Percentiles rank a stretch among this genome's conserved stretches.
These are phyloP conservation scores for Pythium biforme DNA, from an alignment of 352 stramenopile genomes.

Conservation along the genomic window DNA sequence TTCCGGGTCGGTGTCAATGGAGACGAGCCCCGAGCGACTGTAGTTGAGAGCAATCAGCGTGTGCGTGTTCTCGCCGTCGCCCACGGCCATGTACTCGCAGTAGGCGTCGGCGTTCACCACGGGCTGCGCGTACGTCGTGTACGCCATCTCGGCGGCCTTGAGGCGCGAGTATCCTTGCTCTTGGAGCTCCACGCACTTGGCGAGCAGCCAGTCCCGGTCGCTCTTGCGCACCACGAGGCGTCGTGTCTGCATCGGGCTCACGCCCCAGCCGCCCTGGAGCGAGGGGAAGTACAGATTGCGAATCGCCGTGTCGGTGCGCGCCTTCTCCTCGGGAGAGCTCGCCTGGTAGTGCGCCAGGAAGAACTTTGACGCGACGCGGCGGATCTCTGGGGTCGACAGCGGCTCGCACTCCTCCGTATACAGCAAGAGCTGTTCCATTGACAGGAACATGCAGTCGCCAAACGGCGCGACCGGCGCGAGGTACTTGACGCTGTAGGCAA, in stretches of 20 bases:
- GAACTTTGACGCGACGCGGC: conserved; percentile 71
- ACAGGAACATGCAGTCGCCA: conserved; percentile 86
- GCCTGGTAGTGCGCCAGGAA: conserved; percentile 73
- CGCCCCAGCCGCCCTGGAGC: conserved; percentile 78
- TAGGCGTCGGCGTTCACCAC: conserved; percentile 77
- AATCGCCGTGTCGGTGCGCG: conserved; percentile 82
- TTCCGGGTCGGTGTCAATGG: conserved; percentile 77
- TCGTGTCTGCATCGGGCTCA: conserved; percentile 80
- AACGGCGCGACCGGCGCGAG: conserved; percentile 76
- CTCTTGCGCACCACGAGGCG: conserved; percentile 65
- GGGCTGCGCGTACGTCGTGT: conserved; percentile 66
- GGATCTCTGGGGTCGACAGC: conserved; percentile 62
- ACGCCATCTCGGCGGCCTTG: conserved; percentile 76
- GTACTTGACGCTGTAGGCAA: conserved; percentile 88
- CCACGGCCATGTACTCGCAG: conserved; percentile 86
- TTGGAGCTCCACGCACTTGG: conserved; percentile 78
- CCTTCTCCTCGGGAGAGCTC: conserved; percentile 54
- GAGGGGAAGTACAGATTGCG: conserved; percentile 85
- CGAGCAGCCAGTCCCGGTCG: conserved; percentile 73
- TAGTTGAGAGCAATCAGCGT: conserved; percentile 84
- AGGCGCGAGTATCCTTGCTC: conserved; percentile 75
- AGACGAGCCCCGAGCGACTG: conserved; percentile 70
- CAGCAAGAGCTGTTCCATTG: conserved; percentile 83
- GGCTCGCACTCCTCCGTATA: conserved; percentile 86
- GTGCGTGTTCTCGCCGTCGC: conserved; percentile 69